Percentiles rank a stretch among this genome's conserved stretches.
phyloP scores from a whole-genome alignment of 208 protist species.

The Trichomonas vaginalis region DNA sequence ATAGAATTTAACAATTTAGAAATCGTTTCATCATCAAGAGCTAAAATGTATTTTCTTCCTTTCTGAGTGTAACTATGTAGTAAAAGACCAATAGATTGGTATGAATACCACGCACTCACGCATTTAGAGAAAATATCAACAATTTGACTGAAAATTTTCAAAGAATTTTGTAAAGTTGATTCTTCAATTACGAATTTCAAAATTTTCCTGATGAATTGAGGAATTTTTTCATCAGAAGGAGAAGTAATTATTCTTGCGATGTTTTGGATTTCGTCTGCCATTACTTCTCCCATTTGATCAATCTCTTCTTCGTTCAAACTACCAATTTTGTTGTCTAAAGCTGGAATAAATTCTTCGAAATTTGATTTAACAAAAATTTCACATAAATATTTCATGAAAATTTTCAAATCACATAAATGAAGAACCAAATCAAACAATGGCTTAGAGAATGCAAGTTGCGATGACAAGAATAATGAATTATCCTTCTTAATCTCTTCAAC shows the following conservation, averaged over 20 bases:
- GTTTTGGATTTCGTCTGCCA: neutral
- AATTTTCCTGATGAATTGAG: neutral
- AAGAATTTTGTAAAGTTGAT: neutral
- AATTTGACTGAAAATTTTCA: neutral
- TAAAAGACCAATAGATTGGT: neutral
- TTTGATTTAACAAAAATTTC: neutral
- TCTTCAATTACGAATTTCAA: neutral
- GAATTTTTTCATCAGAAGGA: neutral
- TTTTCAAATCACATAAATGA: neutral
- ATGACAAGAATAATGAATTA: neutral
- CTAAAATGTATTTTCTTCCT: neutral
- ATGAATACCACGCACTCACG: neutral
- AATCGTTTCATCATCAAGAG: neutral
- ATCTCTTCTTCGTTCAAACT: neutral
- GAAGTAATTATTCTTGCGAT: neutral
- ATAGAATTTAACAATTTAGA: neutral
- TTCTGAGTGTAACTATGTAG: neutral
- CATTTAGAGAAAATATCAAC: neutral
- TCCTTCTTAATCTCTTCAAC: neutral
- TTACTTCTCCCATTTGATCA: neutral
- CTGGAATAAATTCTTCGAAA: neutral
- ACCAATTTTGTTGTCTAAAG: neutral
- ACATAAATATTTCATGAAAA: neutral
- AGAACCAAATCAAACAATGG: neutral
- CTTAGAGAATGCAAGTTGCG: neutral